Conservation (phyloP, 2,329 filamentous ascomycete species). For the Diaporthe sp. region DNA sequence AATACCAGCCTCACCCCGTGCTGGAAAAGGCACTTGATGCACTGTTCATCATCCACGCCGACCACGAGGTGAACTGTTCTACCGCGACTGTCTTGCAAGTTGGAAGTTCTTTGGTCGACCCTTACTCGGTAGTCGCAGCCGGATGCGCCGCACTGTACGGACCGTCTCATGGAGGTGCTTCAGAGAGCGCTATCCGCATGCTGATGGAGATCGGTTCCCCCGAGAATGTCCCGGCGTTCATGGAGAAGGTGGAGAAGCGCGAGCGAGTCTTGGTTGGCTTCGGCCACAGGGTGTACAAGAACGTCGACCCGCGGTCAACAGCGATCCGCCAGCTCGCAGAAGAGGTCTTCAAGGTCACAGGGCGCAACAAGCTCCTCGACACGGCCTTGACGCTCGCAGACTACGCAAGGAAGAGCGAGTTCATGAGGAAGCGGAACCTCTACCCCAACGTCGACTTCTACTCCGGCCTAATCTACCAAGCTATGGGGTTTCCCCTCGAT, state of each 20-base stretch:
- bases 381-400: constrained; percentile 58
- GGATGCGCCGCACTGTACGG: constrained; percentile 65
- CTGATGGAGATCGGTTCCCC: constrained; percentile 61
- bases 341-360: constrained; percentile 60
- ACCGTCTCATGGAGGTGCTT: constrained; percentile 69
- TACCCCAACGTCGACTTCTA: constrained; percentile 64
- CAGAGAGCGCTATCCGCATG: constrained; percentile 66
- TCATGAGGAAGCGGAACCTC: constrained; percentile 59
- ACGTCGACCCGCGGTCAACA: constrained; percentile 62
- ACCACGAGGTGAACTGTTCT: constrained; percentile 69
- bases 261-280: constrained; percentile 66
- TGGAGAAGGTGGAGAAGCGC: constrained; percentile 59
- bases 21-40: constrained; percentile 62
- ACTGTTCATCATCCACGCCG: constrained; percentile 66
- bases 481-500: constrained; percentile 63
- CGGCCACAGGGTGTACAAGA: constrained; percentile 66
- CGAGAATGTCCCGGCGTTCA: constrained; percentile 61
- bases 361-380: constrained; percentile 61
- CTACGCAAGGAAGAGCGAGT: constrained; percentile 56
- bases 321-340: constrained; percentile 61
- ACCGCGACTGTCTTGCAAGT: constrained; percentile 67
- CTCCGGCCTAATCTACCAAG: constrained; percentile 62
- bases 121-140: constrained; percentile 63
- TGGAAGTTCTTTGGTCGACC: constrained; percentile 65
- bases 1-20: constrained; percentile 59